These are phyloP conservation scores for Lactarius hengduanensis DNA, from an alignment of 768 basidiomycete genomes.

Conservation along the genomic window DNA sequence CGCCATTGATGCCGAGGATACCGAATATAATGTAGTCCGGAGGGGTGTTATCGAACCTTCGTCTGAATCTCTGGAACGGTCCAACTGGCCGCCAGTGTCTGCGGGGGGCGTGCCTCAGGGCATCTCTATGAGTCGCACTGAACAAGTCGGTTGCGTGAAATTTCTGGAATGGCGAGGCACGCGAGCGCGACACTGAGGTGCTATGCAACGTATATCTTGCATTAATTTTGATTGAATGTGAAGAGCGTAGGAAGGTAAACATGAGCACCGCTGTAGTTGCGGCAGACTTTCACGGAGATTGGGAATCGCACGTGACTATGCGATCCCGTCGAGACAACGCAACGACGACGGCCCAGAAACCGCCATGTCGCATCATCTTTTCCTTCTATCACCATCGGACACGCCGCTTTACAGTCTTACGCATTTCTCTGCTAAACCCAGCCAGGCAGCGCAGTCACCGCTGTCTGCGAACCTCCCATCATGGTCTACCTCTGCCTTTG, in stretches of 20 bases:
- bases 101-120: background rate
- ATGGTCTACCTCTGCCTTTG: conserved; percentile 91
- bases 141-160: conserved; percentile 26
- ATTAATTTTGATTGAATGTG: background rate
- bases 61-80: conserved; percentile 29
- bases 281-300: background rate
- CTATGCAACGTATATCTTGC: background rate
- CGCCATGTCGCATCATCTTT: conserved; percentile 83
- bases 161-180: conserved; percentile 16
- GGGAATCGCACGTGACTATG: conserved; percentile 10
- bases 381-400: conserved; percentile 82
- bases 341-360: background rate
- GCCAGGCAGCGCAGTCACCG: conserved; percentile 56
- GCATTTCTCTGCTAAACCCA: conserved; percentile 77
- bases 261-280: background rate
- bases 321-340: background rate
- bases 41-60: conserved; percentile 54
- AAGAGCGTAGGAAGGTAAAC: background rate
- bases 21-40: conserved; percentile 54
- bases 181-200: background rate
- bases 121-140: conserved; percentile 30
- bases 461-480: conserved; percentile 81
- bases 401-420: conserved; percentile 83
- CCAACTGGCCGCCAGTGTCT: conserved; percentile 11
- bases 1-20: conserved; percentile 62